Conservation (phyloP, 2,329 filamentous ascomycete genomes). For the Pseudogymnoascus sp. region DNA sequence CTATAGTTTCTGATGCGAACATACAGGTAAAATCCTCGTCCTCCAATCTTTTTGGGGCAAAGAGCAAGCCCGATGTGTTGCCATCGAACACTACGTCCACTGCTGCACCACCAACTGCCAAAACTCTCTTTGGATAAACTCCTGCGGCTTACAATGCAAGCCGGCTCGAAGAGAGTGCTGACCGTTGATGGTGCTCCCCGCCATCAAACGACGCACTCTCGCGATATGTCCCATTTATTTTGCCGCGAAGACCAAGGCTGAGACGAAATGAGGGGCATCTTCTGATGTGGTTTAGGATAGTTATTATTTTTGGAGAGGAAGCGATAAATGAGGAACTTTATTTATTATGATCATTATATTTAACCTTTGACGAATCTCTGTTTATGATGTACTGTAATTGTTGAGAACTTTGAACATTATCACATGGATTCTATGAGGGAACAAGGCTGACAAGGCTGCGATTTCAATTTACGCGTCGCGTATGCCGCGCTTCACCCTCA, state of each 20-base stretch:
- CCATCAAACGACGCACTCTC: neutral
- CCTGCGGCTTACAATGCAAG: neutral
- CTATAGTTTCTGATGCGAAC: too few species aligned
- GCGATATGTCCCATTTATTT: neutral
- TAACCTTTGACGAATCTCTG: neutral
- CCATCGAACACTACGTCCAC: neutral
- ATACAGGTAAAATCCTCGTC: neutral
- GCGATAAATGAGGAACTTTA: neutral
- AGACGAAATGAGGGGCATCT: neutral
- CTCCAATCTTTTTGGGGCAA: neutral
- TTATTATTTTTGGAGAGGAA: neutral
- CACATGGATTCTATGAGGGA: neutral
- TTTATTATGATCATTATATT: neutral
- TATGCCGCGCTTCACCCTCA: constrained; percentile 13
- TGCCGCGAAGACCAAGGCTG: neutral
- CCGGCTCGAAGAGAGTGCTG: neutral
- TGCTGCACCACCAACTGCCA: neutral
- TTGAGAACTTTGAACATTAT: neutral
- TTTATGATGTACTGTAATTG: neutral
- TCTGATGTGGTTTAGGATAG: neutral
- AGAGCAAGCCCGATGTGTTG: neutral
- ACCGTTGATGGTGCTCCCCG: neutral
- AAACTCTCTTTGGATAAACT: neutral
- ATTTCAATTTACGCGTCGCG: constrained; percentile 19
- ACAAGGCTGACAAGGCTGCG: constrained; percentile 10